phyloP scores from a whole-genome alignment of 2,329 filamentous ascomycete species.

The Gnomoniopsis smithogilvyi region DNA sequence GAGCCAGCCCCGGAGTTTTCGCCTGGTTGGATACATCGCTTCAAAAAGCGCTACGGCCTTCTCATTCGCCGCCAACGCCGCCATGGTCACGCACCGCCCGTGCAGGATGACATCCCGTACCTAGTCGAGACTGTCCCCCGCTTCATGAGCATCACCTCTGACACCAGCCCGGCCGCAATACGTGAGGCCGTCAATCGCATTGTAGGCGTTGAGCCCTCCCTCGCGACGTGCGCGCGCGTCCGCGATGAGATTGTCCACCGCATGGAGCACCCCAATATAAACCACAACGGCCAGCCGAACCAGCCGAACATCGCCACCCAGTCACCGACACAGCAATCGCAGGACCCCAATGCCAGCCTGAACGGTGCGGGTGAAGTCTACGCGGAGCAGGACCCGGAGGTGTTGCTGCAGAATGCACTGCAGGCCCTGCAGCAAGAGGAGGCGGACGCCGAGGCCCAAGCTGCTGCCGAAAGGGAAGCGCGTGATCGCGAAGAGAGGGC shows the following conservation, averaged over 20 bases:
- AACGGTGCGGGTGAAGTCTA: slow-evolving; percentile 30
- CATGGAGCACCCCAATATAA: slow-evolving; percentile 28
- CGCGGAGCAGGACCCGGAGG: slow-evolving; percentile 52
- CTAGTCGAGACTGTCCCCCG: slow-evolving; percentile 58
- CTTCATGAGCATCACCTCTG: slow-evolving; percentile 54
- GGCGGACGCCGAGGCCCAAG: slow-evolving; percentile 55
- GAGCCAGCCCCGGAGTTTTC: slow-evolving; percentile 60
- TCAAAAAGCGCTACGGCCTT: slow-evolving; percentile 61
- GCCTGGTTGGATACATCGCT: slow-evolving; percentile 62
- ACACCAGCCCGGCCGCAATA: slow-evolving; percentile 59
- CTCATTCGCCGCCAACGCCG: slow-evolving; percentile 55
- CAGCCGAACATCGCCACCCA: slow-evolving; percentile 11
- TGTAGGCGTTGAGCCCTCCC: slow-evolving; percentile 51
- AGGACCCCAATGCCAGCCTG: slow-evolving; percentile 22
- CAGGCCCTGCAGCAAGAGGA: slow-evolving; percentile 58
- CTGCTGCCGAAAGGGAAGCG: slow-evolving; percentile 51
- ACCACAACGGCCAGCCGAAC: slow-evolving; percentile 17
- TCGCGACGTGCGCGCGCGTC: slow-evolving; percentile 54
- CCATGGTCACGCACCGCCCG: slow-evolving; percentile 45
- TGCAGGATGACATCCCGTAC: slow-evolving; percentile 56
- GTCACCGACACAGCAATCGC: slow-evolving; percentile 23
- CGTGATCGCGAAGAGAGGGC: slow-evolving; percentile 46
- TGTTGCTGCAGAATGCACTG: slow-evolving; percentile 57
- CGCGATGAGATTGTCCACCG: slow-evolving; percentile 54
- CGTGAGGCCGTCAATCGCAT: slow-evolving; percentile 54